These are phyloP conservation scores for Rhizoctonia solani DNA, from an alignment of 1,284 basidiomycete genomes.

Conservation along the genomic window DNA sequence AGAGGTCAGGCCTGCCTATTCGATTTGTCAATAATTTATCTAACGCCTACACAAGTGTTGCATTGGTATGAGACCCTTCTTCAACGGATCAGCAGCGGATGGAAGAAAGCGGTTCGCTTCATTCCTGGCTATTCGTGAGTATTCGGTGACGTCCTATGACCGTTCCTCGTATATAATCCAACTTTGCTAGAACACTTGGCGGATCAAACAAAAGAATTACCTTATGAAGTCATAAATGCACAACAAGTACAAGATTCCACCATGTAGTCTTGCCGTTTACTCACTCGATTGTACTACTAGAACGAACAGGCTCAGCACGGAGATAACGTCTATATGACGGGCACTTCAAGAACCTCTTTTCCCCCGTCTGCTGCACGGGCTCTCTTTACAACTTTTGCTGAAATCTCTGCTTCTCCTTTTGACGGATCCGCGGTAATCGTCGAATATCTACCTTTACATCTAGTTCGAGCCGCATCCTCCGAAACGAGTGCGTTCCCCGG, in stretches of 20 bases:
- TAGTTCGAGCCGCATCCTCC: slow-evolving; percentile 6
- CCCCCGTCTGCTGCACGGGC: not conserved
- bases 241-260: slow-evolving; percentile 6
- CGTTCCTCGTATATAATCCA: not conserved
- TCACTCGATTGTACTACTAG: not conserved
- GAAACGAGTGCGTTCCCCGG: slow-evolving; percentile 20
- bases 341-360: slow-evolving; percentile 9
- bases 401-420: slow-evolving; percentile 7
- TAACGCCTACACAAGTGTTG: not conserved
- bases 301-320: slow-evolving; percentile 26
- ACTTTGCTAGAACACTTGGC: not conserved
- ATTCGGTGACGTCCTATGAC: not conserved
- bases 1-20: not conserved
- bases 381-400: slow-evolving; percentile 3
- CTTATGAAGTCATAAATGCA: slow-evolving; percentile 16
- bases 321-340: slow-evolving; percentile 29
- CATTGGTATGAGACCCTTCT: slow-evolving; percentile 20
- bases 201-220: slow-evolving; percentile 15
- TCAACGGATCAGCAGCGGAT: slow-evolving; percentile 6
- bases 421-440: slow-evolving; percentile 3
- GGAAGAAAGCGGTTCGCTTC: not conserved
- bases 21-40: not conserved
- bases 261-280: not conserved
- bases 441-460: slow-evolving; percentile 16
- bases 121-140: not conserved